A percentile compares a stretch with the other conserved stretches of the same genome.
Conservation (phyloP, 306 rosid species). For the Malus sieversii region DNA sequence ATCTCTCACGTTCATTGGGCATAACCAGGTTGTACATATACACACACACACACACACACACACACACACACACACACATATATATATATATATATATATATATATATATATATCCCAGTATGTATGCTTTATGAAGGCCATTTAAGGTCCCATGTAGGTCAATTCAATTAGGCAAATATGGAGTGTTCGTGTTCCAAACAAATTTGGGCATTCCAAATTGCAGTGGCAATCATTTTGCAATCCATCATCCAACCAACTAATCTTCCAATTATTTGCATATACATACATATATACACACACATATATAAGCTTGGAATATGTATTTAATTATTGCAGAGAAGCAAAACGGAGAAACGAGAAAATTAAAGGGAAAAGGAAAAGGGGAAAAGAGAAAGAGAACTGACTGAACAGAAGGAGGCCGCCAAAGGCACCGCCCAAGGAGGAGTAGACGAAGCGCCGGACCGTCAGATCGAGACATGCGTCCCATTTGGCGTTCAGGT, state of each 20-base stretch:
- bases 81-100: too few relatives aligned
- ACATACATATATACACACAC: rapidly evolving
- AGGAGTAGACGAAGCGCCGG: conserved; percentile 55
- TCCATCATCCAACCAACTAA: background rate
- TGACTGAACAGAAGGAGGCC: conserved; percentile 48
- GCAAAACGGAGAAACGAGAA: background rate
- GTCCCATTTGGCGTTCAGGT: conserved; percentile 46
- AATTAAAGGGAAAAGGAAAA: background rate
- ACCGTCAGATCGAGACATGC: conserved; percentile 49
- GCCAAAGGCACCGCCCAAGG: conserved; percentile 41
- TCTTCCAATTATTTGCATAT: background rate
- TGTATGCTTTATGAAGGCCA: background rate
- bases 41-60: too few relatives aligned
- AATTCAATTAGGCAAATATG: background rate
- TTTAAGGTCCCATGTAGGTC: background rate
- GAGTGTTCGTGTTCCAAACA: background rate
- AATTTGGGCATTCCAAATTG: background rate
- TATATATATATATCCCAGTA: background rate
- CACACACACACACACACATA: too few relatives aligned
- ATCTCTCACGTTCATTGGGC: background rate
- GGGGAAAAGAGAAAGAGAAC: background rate
- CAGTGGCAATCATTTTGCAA: background rate
- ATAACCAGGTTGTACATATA: background rate
- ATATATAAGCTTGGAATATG: too few relatives aligned
- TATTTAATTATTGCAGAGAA: background rate